These are phyloP conservation scores for Begonia masoniana DNA, from an alignment of 306 rosid species.

Conservation along the genomic window DNA sequence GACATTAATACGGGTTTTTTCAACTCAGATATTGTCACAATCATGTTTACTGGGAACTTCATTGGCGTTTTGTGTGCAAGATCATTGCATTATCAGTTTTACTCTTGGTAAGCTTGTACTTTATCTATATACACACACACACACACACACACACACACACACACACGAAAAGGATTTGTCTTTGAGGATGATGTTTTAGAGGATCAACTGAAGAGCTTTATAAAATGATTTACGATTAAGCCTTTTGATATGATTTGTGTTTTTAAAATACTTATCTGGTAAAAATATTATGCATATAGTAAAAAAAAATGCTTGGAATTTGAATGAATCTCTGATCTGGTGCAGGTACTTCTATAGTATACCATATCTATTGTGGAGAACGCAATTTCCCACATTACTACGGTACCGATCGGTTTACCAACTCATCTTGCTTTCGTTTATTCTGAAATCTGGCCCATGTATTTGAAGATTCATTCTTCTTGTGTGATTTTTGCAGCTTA, in stretches of 20 bases:
- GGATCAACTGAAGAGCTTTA: neutral
- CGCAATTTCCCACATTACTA: conserved; percentile 38
- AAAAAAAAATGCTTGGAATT: neutral
- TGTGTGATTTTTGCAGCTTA: conserved; percentile 27
- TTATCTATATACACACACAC: no score
- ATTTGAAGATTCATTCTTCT: conserved; percentile 9
- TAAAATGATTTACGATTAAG: no score
- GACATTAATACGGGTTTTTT: conserved; percentile 15
- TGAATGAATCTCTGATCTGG: conserved; percentile 1
- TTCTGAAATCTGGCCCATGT: neutral
- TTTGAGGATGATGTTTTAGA: neutral
- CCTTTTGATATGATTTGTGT: no score
- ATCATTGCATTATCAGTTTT: conserved; percentile 90
- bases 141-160: no score
- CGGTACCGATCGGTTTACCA: conserved; percentile 26
- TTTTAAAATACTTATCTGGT: no score
- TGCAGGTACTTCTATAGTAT: conserved; percentile 83
- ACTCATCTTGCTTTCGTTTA: neutral
- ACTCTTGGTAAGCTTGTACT: conserved; percentile 58
- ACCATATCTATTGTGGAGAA: conserved; percentile 83
- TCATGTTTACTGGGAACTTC: conserved; percentile 89
- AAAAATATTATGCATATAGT: no score
- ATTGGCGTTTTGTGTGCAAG: conserved; percentile 85
- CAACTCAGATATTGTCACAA: conserved; percentile 69
- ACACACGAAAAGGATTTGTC: neutral